Evolutionary conservation across 495 filamentous ascomycete species (phyloP).

Genomic region (Podospora anserina): DNA sequence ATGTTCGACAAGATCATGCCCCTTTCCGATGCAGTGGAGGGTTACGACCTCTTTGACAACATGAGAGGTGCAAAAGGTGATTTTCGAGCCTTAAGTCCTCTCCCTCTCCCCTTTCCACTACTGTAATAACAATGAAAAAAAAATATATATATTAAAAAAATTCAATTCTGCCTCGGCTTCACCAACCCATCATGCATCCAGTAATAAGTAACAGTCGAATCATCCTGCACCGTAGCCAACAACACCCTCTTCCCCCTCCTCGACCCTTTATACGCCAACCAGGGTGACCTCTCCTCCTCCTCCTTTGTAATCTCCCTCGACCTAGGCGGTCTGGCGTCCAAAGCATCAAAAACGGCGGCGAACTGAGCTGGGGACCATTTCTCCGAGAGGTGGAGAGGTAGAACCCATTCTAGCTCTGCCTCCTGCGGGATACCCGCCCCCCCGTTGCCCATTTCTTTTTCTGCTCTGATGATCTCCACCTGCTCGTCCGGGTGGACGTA

Average conservation of each 20-base stretch:
- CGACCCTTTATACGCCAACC: slow-evolving; percentile 40
- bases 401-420: slow-evolving; percentile 74
- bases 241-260: slow-evolving; percentile 67
- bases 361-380: slow-evolving; percentile 75
- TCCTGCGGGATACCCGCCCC: slow-evolving; percentile 37
- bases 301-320: slow-evolving; percentile 19
- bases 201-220: slow-evolving; percentile 95
- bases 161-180: slow-evolving; percentile 89
- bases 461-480: slow-evolving; percentile 66
- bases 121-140: not conserved
- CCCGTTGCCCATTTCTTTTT: slow-evolving; percentile 34
- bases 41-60: slow-evolving; percentile 86
- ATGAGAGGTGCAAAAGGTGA: slow-evolving; percentile 91
- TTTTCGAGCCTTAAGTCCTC: slow-evolving; percentile 46
- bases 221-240: slow-evolving; percentile 77
- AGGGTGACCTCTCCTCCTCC: slow-evolving; percentile 24
- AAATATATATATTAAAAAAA: not conserved
- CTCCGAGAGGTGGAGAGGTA: slow-evolving; percentile 79
- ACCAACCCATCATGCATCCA: slow-evolving; percentile 92
- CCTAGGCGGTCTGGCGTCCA: slow-evolving; percentile 49
- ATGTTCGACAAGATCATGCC: slow-evolving; percentile 95
- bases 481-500: slow-evolving; percentile 95
- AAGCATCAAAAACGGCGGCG: slow-evolving; percentile 74
- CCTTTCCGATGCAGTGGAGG: slow-evolving; percentile 75
- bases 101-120: not conserved